Conservation (phyloP, 371 early-diverging fungal genomes). For the Mortierella sp. region DNA sequence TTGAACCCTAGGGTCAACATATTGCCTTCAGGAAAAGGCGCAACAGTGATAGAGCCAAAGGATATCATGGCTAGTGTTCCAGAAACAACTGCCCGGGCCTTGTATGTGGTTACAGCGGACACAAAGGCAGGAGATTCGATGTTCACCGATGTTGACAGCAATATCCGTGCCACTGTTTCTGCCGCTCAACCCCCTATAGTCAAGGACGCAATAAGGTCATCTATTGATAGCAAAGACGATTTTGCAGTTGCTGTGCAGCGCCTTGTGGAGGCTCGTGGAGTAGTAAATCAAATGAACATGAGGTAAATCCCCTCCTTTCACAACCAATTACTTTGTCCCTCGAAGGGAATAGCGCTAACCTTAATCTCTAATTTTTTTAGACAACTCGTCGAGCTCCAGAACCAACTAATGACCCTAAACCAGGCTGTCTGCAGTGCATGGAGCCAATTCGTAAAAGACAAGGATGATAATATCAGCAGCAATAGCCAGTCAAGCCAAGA, state of each 20-base stretch:
- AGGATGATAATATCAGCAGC: background rate
- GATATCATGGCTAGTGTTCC: background rate
- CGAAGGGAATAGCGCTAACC: background rate
- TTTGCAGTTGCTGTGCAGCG: constrained; percentile 12
- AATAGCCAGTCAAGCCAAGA: background rate
- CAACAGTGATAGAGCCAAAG: background rate
- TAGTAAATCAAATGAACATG: constrained; percentile 20
- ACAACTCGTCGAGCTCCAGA: constrained; percentile 42
- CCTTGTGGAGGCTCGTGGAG: constrained; percentile 23
- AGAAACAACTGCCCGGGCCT: background rate
- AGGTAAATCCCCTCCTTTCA: constrained; percentile 7
- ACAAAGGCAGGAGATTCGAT: background rate
- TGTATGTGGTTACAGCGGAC: too few species aligned
- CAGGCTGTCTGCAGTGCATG: constrained; percentile 27
- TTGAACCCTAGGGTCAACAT: background rate
- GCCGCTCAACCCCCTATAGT: background rate
- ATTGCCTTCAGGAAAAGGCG: too few species aligned
- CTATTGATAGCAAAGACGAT: constrained; percentile 10
- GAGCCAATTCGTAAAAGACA: constrained; percentile 17
- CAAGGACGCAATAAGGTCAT: background rate
- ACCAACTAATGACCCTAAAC: constrained; percentile 24
- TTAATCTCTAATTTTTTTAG: constrained; percentile 10
- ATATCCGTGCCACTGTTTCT: background rate
- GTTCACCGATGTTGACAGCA: background rate
- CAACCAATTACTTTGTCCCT: background rate